These are phyloP conservation scores for Diaporthe amygdali DNA, from an alignment of 2,329 filamentous ascomycete genomes.

Conservation along the genomic window DNA sequence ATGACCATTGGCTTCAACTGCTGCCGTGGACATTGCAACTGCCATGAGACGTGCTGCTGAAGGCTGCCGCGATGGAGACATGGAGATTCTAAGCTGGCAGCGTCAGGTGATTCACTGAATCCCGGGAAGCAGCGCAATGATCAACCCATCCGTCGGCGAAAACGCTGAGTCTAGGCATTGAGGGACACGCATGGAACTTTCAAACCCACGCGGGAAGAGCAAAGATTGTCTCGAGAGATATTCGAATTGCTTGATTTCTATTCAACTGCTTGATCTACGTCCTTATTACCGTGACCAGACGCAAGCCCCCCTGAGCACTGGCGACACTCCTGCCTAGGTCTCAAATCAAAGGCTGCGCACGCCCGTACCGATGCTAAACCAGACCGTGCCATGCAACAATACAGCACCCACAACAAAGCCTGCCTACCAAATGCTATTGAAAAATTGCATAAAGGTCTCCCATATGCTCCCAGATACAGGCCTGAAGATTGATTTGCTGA, in stretches of 20 bases:
- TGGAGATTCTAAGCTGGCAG: not conserved
- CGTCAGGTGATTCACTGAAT: not conserved
- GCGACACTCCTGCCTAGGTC: not conserved
- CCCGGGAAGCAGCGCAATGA: not conserved
- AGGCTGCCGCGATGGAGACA: not conserved
- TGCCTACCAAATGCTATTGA: not conserved
- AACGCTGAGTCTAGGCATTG: not conserved
- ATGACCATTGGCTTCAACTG: slow-evolving; percentile 15
- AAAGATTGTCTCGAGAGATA: slow-evolving; percentile 1
- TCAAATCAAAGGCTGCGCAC: not conserved
- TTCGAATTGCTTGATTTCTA: not conserved
- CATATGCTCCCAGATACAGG: not conserved
- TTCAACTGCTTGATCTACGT: not conserved
- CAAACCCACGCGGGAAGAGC: not conserved
- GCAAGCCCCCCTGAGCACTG: fast-evolving
- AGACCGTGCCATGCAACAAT: no score
- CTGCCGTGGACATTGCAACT: not conserved
- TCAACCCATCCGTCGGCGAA: not conserved
- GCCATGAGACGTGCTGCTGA: slow-evolving; percentile 5
- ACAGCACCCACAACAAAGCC: not conserved
- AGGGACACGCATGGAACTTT: not conserved
- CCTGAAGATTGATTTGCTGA: not conserved
- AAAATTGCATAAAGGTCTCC: not conserved
- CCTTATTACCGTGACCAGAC: not conserved
- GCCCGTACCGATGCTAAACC: not conserved